Percentiles rank a stretch among this genome's conserved stretches.
Conservation (phyloP, 2,329 filamentous ascomycete species). For the Clarireedia paspali region DNA sequence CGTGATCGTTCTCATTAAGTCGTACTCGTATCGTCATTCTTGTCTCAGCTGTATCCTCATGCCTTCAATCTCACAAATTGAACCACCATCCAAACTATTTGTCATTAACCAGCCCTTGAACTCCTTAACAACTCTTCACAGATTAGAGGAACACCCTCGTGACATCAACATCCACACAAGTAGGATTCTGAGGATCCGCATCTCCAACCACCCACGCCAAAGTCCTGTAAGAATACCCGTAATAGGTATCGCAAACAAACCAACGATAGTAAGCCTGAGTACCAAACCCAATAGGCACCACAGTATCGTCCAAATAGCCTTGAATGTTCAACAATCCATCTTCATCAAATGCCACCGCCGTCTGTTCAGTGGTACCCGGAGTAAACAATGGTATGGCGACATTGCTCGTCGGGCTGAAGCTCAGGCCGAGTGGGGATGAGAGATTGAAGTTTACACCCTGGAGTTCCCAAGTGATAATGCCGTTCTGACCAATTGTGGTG, state of each 20-base stretch:
- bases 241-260: conserved; percentile 36
- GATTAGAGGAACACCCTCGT: conserved; percentile 22
- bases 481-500: conserved; percentile 17
- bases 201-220: conserved; percentile 36
- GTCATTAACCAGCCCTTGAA: neutral
- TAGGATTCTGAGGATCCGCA: conserved; percentile 36
- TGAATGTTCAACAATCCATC: conserved; percentile 33
- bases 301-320: conserved; percentile 33
- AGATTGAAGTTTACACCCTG: conserved; percentile 23
- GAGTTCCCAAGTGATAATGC: conserved; percentile 22
- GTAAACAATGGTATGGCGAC: conserved; percentile 35
- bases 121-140: neutral
- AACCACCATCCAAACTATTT: neutral
- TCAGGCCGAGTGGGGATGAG: conserved; percentile 31
- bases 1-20: too few species aligned
- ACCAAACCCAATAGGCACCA: conserved; percentile 25
- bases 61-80: neutral
- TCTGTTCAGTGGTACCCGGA: conserved; percentile 19
- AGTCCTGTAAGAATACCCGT: conserved; percentile 35
- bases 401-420: conserved; percentile 32
- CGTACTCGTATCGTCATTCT: too few species aligned
- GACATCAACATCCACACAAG: conserved; percentile 36
- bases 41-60: neutral
- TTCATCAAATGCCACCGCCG: conserved; percentile 34
- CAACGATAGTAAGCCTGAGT: conserved; percentile 31